Evolutionary conservation across 352 stramenopile genomes (phyloP).

Genomic region (Phytophthora chlamydospora): DNA sequence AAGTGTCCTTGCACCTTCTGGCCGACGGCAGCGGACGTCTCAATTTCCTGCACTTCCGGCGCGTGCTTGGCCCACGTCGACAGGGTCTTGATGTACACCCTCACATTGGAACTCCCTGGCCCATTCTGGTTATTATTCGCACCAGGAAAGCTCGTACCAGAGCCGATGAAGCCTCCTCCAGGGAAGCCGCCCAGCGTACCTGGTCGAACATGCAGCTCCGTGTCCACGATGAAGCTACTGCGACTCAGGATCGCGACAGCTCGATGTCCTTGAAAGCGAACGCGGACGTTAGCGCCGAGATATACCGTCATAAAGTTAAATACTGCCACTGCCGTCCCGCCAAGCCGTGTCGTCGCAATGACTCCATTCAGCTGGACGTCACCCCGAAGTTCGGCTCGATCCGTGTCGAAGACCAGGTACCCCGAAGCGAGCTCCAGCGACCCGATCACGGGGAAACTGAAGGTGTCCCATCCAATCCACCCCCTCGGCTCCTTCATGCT

Average conservation of each 20-base stretch:
- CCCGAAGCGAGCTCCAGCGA: slow-evolving; percentile 81
- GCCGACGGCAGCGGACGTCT: slow-evolving; percentile 70
- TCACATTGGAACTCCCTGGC: slow-evolving; percentile 88
- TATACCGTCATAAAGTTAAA: slow-evolving; percentile 97
- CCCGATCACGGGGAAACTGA: slow-evolving; percentile 67
- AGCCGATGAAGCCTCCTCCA: slow-evolving; percentile 86
- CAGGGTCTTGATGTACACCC: slow-evolving; percentile 94
- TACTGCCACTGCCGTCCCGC: slow-evolving; percentile 89
- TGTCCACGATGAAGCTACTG: slow-evolving; percentile 93
- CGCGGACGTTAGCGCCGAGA: slow-evolving; percentile 77
- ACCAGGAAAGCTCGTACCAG: slow-evolving; percentile 30
- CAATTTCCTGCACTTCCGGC: slow-evolving; percentile 92
- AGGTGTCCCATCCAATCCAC: slow-evolving; percentile 62
- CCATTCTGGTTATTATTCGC: slow-evolving; percentile 94
- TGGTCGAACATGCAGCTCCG: slow-evolving; percentile 72
- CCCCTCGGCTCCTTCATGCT: slow-evolving; percentile 23
- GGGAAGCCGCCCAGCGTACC: slow-evolving; percentile 94
- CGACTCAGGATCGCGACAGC: slow-evolving; percentile 91
- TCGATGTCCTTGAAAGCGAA: slow-evolving; percentile 88
- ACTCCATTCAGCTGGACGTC: slow-evolving; percentile 66
- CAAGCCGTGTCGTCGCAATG: slow-evolving; percentile 65
- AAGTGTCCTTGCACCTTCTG: slow-evolving; percentile 92
- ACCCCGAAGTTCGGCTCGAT: slow-evolving; percentile 53
- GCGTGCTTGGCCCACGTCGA: slow-evolving; percentile 87
- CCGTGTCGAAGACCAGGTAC: slow-evolving; percentile 82